Percentiles rank a stretch among this genome's conserved stretches.
Evolutionary conservation across 2,329 filamentous ascomycete genomes (phyloP).

Genomic region (Aspergillus japonicus): DNA sequence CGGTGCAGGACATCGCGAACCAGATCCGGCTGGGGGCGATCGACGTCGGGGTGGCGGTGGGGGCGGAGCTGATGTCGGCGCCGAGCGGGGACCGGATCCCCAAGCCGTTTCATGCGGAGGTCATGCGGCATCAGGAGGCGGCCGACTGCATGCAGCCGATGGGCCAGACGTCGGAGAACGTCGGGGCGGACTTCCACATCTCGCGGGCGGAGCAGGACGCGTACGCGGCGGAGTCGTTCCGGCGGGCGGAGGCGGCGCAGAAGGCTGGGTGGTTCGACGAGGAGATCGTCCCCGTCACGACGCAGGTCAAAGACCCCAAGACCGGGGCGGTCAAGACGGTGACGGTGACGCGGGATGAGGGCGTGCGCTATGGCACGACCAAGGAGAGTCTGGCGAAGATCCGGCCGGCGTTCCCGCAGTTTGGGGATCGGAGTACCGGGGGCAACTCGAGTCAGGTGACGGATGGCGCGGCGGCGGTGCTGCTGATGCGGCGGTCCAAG

Average conservation of each 20-base stretch:
- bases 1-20: conserved; percentile 90
- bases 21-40: conserved; percentile 78
- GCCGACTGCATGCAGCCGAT: conserved; percentile 89
- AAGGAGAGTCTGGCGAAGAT: conserved; percentile 80
- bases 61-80: conserved; percentile 82
- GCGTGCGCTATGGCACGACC: conserved; percentile 86
- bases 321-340: conserved; percentile 74
- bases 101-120: conserved; percentile 73
- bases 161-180: conserved; percentile 97
- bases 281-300: conserved; percentile 86
- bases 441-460: conserved; percentile 95
- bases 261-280: conserved; percentile 89
- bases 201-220: conserved; percentile 75
- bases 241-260: conserved; percentile 82
- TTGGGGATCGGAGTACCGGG: conserved; percentile 80
- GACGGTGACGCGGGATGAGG: conserved; percentile 82
- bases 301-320: conserved; percentile 79
- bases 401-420: conserved; percentile 84
- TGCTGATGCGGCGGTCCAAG: conserved; percentile 92
- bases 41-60: conserved; percentile 81
- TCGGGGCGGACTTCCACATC: conserved; percentile 86
- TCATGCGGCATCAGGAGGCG: conserved; percentile 74
- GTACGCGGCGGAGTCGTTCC: conserved; percentile 84
- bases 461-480: conserved; percentile 83
- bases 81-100: conserved; percentile 66